phyloP scores from a whole-genome alignment of 2,329 filamentous ascomycete genomes.

The Pseudogymnoascus sp. region DNA sequence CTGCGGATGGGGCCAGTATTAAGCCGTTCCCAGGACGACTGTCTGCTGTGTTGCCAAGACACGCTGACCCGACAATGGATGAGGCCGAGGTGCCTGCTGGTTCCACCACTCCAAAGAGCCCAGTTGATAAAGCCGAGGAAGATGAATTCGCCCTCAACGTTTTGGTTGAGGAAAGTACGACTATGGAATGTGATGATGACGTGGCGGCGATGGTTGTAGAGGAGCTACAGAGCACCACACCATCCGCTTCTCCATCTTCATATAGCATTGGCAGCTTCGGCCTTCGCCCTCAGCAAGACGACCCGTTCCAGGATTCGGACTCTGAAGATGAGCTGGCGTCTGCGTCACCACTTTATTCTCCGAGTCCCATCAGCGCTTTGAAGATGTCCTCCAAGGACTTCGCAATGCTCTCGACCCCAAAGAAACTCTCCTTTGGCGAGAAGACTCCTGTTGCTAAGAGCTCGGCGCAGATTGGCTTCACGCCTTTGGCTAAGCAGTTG shows the following conservation, averaged over 20 bases:
- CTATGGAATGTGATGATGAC: conserved; percentile 18
- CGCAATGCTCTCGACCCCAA: conserved; percentile 20
- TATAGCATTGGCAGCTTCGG: conserved; percentile 29
- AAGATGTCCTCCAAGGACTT: conserved; percentile 28
- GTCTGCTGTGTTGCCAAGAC: conserved; percentile 34
- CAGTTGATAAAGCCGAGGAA: neutral
- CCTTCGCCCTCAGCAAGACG: conserved; percentile 43
- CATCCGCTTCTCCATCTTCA: conserved; percentile 20
- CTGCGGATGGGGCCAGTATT: conserved; percentile 9
- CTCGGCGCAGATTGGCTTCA: conserved; percentile 48
- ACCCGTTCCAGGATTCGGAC: conserved; percentile 44
- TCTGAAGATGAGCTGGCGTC: conserved; percentile 47
- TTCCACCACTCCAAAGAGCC: neutral
- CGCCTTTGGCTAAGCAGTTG: conserved; percentile 56
- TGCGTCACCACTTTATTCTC: conserved; percentile 25
- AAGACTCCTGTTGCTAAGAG: conserved; percentile 15
- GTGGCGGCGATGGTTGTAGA: neutral
- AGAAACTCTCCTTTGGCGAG: conserved; percentile 4
- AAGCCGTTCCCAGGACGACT: conserved; percentile 33
- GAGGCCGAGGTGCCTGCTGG: neutral
- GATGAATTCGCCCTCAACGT: conserved; percentile 4
- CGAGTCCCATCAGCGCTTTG: conserved; percentile 21
- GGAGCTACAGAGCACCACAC: conserved; percentile 19
- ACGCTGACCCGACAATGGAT: conserved; percentile 25
- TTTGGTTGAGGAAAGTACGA: conserved; percentile 16